Base-by-base conservation (phyloP, 176 grass and related monocot genomes). In the Oryza longistaminata region DNA sequence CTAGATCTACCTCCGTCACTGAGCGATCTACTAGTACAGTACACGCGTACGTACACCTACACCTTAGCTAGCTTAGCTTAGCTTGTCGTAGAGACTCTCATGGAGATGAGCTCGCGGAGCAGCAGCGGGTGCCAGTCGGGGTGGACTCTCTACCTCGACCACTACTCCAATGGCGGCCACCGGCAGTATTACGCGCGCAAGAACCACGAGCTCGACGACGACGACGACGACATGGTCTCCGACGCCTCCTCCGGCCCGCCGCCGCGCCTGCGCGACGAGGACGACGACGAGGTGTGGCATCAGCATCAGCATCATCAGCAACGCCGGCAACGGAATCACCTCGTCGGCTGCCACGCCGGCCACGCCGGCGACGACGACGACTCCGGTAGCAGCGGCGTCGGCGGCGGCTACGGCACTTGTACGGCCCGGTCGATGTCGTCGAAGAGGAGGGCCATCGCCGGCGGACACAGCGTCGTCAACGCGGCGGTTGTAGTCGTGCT, bases 111-210 rank as follows among this genome's bases (percentile, higher is more conserved):
- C 48, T 66, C 80, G 42, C 39, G 74, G 45, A 70, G 82, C 90
- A 95, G 85, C 89, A 98, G 95, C 68, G 95, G 95, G 34, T 98
- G 93, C 85, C 95, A 90, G 75, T 95, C 93, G 39, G 95, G 93
- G 2, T 95, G 95, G 95, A 98, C 95, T 4, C 48, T 91, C 8
- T 98, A 98, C 91, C 90, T 98, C 9, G 87, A 93, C 15, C 93
- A 87, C 7, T 94, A 87, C 7, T 94, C 92, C 65, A 61, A 58
- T 2, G 49, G 17, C 14, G 80, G n/a, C 77, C 69, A 70, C 0
- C 62, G 55, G 43, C 44, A 27, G 25, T 16, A 9, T 6, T 9
- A 12, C 34, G 3, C 34, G 34, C 34, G 3, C 74, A 31, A 42
- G 5, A 45, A 24, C 53, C 43, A 19, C 46, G 66, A 6, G 35